phyloP scores from a whole-genome alignment of 257 asterid genomes.

The Solanum neorickii region DNA sequence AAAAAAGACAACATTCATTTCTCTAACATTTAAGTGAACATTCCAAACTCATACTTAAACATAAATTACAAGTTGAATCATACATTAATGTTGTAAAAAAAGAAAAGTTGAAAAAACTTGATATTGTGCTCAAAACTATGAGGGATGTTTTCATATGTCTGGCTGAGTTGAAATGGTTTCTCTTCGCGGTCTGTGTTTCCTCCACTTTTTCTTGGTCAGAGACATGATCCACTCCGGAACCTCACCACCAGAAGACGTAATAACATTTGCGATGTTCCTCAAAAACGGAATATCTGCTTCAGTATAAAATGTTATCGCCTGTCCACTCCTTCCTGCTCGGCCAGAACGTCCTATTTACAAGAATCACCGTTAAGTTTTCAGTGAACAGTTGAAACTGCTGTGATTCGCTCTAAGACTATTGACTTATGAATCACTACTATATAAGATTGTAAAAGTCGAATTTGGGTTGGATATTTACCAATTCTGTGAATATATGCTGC shows the following conservation, averaged over 20 bases:
- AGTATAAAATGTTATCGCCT: conserved; percentile 71
- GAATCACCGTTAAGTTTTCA: not conserved
- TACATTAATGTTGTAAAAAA: not conserved
- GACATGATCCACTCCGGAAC: conserved; percentile 67
- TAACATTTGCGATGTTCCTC: conserved; percentile 70
- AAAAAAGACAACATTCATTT: not conserved
- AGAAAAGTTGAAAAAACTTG: not conserved
- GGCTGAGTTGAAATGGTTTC: conserved; percentile 44
- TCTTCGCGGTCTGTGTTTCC: conserved; percentile 78
- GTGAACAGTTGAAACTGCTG: not conserved
- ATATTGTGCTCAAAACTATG: not conserved
- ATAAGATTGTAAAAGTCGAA: not conserved
- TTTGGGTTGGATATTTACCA: conserved; percentile 30
- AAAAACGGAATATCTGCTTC: conserved; percentile 65
- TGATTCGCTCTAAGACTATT: not conserved
- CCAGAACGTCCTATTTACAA: conserved; percentile 61
- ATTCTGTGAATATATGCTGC: conserved; percentile 83
- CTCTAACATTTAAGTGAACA: not conserved
- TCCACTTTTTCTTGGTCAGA: conserved; percentile 65
- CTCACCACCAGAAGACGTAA: conserved; percentile 75
- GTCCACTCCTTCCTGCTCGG: conserved; percentile 90
- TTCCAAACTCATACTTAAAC: not conserved
- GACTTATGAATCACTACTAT: not conserved
- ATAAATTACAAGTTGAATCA: not conserved
- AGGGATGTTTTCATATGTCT: not conserved